Percentiles rank a stretch among this genome's conserved stretches.
These are phyloP conservation scores for Pinus albicaulis DNA, from an alignment of 75 land plant genomes.

Conservation along the genomic window DNA sequence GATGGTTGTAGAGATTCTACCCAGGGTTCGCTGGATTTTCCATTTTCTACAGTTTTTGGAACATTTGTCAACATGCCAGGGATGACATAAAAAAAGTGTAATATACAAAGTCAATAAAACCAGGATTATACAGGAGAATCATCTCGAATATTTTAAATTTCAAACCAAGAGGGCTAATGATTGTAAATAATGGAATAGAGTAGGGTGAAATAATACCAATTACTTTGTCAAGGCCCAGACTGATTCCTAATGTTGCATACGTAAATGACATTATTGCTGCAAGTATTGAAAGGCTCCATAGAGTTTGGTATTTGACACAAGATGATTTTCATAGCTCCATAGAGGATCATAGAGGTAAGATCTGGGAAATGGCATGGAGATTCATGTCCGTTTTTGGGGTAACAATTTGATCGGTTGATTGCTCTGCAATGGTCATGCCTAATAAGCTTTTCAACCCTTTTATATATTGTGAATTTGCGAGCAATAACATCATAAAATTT, in stretches of 20 bases:
- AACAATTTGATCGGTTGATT: constrained; percentile 21
- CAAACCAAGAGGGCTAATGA: background rate
- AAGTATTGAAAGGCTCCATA: constrained; percentile 26
- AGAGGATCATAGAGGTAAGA: constrained; percentile 13
- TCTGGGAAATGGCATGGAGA: constrained; percentile 11
- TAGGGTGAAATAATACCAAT: constrained; percentile 6
- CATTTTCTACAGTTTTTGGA: constrained; percentile 43
- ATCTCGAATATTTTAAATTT: background rate
- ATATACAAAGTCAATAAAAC: too few relatives aligned
- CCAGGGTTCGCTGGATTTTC: constrained; percentile 47
- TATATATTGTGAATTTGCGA: too few relatives aligned
- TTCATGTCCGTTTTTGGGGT: constrained; percentile 18
- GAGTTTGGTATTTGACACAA: constrained; percentile 22
- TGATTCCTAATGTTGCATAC: constrained; percentile 24
- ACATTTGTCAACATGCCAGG: background rate
- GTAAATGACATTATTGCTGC: constrained; percentile 28
- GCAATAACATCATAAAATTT: too few relatives aligned
- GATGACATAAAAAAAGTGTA: background rate
- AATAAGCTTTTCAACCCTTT: background rate
- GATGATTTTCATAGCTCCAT: constrained; percentile 16
- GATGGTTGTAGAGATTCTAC: constrained; percentile 32
- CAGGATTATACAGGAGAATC: background rate
- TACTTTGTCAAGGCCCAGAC: constrained; percentile 20
- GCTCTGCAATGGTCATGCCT: constrained; percentile 16
- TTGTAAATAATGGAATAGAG: background rate